Evolutionary conservation across 306 rosid genomes (phyloP).

Genomic region (Hippophae rhamnoides): DNA sequence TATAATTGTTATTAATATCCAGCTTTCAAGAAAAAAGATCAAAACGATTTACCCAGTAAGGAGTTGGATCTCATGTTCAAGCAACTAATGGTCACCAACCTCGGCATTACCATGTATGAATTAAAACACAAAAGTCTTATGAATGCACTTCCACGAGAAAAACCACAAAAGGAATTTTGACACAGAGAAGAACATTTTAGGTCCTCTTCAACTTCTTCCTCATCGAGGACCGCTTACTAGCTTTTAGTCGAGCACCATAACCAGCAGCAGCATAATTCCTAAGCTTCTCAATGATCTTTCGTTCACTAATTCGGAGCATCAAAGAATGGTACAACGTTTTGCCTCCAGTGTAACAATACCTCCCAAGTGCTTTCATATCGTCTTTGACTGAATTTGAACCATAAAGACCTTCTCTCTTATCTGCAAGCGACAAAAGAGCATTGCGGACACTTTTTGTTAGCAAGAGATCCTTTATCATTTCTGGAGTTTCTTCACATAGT

Average conservation of each 20-base stretch:
- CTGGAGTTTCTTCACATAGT: slow-evolving; percentile 11
- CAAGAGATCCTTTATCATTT: slow-evolving; percentile 34
- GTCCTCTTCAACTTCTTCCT: slow-evolving; percentile 38
- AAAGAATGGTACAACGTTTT: slow-evolving; percentile 62
- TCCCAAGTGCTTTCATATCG: slow-evolving; percentile 38
- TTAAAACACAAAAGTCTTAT: neutral
- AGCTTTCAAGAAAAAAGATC: too few species aligned
- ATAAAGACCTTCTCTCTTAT: slow-evolving; percentile 60
- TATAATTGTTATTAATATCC: too few species aligned
- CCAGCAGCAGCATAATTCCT: slow-evolving; percentile 35
- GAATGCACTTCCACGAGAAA: neutral
- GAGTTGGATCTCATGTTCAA: too few species aligned
- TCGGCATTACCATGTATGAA: too few species aligned
- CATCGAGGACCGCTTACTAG: slow-evolving; percentile 18
- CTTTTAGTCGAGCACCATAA: slow-evolving; percentile 16
- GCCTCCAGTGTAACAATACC: slow-evolving; percentile 31
- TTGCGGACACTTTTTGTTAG: slow-evolving; percentile 40
- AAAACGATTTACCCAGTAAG: too few species aligned
- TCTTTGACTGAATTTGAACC: slow-evolving; percentile 51
- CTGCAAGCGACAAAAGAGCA: slow-evolving; percentile 52
- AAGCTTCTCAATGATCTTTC: slow-evolving; percentile 56
- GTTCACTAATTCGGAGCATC: slow-evolving; percentile 63
- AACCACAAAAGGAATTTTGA: neutral
- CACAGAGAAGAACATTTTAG: neutral
- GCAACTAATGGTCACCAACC: too few species aligned